These are phyloP conservation scores for Vachellia pachyceras DNA, from an alignment of 306 rosid species.

Conservation along the genomic window DNA sequence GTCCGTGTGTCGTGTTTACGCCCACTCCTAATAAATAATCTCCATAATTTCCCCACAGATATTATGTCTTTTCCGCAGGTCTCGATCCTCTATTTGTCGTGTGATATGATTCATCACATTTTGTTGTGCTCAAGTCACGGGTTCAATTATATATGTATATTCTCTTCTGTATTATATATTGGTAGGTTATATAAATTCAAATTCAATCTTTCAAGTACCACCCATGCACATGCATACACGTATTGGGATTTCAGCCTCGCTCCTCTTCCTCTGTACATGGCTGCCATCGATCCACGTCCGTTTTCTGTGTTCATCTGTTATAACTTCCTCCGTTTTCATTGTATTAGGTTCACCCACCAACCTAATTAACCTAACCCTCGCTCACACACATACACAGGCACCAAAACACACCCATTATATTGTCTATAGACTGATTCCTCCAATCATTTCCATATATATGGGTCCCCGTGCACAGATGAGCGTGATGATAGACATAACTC, in stretches of 20 bases:
- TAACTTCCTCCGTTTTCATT: background rate
- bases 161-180: background rate
- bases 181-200: background rate
- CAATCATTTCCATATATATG: background rate
- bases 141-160: background rate
- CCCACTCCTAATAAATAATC: background rate
- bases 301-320: background rate
- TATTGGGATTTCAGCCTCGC: background rate
- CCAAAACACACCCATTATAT: too few relatives aligned
- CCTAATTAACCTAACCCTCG: background rate
- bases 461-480: background rate
- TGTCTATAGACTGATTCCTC: too few relatives aligned
- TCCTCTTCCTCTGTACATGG: background rate
- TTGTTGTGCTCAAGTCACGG: background rate
- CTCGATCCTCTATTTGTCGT: background rate
- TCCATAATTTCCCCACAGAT: too few relatives aligned
- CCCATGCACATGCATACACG: background rate
- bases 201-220: background rate
- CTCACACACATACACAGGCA: too few relatives aligned
- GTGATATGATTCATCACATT: background rate
- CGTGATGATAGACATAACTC: background rate
- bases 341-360: constrained; percentile 4
- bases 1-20: background rate
- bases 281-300: background rate
- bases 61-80: background rate